Conservation (phyloP, 768 basidiomycete genomes). For the Lactifluus rugatus region DNA sequence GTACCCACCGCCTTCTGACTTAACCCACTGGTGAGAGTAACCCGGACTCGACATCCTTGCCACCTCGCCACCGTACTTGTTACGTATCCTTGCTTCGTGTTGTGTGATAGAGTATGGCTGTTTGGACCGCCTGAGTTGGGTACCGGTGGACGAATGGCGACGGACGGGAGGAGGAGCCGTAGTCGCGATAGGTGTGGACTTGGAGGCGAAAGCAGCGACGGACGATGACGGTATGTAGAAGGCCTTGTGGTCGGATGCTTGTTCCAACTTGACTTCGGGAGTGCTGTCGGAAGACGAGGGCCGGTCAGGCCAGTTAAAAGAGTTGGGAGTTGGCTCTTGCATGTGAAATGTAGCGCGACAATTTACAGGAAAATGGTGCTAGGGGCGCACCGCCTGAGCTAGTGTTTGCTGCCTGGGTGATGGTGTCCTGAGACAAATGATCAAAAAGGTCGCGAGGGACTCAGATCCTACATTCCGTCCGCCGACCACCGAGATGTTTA, state of each 20-base stretch:
- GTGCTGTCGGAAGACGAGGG: slow-evolving; percentile 21
- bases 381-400: slow-evolving; percentile 13
- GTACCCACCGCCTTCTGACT: slow-evolving; percentile 16
- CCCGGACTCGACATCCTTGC: slow-evolving; percentile 15
- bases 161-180: slow-evolving; percentile 10
- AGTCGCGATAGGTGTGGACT: slow-evolving; percentile 7
- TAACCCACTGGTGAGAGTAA: slow-evolving; percentile 18
- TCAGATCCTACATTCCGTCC: slow-evolving; percentile 21
- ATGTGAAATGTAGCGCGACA: slow-evolving; percentile 23
- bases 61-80: slow-evolving; percentile 10
- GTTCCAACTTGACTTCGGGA: slow-evolving; percentile 13
- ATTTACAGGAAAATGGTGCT: slow-evolving; percentile 14
- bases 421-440: slow-evolving; percentile 24
- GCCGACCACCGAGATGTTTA: slow-evolving; percentile 18
- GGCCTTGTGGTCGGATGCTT: slow-evolving; percentile 14
- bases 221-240: slow-evolving; percentile 43
- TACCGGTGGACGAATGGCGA: slow-evolving; percentile 6
- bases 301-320: slow-evolving; percentile 28
- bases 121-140: slow-evolving; percentile 16
- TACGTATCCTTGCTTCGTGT: slow-evolving; percentile 14
- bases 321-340: slow-evolving; percentile 19
- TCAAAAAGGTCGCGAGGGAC: slow-evolving; percentile 29
- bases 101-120: slow-evolving; percentile 15
- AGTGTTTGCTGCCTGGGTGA: slow-evolving; percentile 23
- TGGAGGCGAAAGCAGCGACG: slow-evolving; percentile 15